A percentile compares a stretch with the other conserved stretches of the same genome.
Conservation (phyloP, 257 asterid species). For the Mitragyna speciosa region DNA sequence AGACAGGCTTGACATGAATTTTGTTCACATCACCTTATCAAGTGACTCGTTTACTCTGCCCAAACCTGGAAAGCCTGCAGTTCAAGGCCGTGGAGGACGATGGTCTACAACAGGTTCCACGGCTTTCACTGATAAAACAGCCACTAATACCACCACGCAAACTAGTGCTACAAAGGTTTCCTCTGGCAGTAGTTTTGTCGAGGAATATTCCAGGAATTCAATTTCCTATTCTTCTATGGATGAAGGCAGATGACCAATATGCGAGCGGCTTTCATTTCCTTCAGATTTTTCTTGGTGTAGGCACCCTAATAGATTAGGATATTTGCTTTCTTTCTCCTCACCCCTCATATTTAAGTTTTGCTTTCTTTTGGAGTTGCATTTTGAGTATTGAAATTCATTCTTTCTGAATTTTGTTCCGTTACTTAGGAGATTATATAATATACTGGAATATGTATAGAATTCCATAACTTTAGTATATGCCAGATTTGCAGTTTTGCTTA, state of each 20-base stretch:
- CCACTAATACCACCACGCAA: conserved; percentile 37
- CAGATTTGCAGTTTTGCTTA: too few species aligned
- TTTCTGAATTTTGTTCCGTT: not conserved
- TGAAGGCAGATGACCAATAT: conserved; percentile 56
- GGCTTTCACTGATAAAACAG: conserved; percentile 39
- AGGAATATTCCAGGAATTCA: conserved; percentile 75
- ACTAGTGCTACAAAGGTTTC: conserved; percentile 44
- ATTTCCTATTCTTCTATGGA: conserved; percentile 73
- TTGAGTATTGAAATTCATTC: not conserved
- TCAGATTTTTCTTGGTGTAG: not conserved
- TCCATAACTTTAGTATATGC: too few species aligned
- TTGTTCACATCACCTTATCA: conserved; percentile 57
- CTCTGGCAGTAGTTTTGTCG: conserved; percentile 33
- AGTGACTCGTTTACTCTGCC: conserved; percentile 68
- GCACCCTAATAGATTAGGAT: too few species aligned
- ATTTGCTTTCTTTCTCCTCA: not conserved
- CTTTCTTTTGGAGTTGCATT: not conserved
- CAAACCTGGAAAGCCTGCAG: conserved; percentile 69
- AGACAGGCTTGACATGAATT: conserved; percentile 74
- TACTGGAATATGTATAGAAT: too few species aligned
- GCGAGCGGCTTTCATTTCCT: not conserved
- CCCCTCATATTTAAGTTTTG: not conserved
- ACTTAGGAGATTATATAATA: too few species aligned
- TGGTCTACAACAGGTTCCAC: conserved; percentile 52
- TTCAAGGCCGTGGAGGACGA: conserved; percentile 64